Conservation (phyloP, 306 rosid genomes). For the Sicyos baderoa region DNA sequence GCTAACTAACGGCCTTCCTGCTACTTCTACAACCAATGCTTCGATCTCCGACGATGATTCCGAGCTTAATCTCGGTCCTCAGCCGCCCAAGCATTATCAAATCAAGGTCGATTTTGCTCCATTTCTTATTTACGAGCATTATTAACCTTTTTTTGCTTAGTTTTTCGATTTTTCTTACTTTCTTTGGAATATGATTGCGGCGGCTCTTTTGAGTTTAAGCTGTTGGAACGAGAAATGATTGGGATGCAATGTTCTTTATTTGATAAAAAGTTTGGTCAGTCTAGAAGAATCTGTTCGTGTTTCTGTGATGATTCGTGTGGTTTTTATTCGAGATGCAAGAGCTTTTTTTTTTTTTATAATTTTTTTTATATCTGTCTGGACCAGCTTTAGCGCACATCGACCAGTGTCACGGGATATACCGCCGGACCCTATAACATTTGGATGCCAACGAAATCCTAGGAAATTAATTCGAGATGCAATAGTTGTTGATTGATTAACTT, state of each 20-base stretch:
- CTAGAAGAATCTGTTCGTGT: not conserved
- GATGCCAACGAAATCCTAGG: too few species aligned
- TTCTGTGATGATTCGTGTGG: not conserved
- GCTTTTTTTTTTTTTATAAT: too few species aligned
- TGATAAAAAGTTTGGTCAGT: not conserved
- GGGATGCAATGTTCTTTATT: not conserved
- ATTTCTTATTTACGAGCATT: not conserved
- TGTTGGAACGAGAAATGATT: not conserved
- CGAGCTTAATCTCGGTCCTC: conserved; percentile 31
- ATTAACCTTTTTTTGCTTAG: not conserved
- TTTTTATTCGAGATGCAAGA: not conserved
- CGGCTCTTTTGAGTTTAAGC: not conserved
- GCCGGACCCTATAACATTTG: too few species aligned
- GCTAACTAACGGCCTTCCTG: conserved; percentile 25
- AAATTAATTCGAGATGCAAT: not conserved
- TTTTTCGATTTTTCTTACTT: not conserved
- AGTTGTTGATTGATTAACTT: not conserved
- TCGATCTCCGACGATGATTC: conserved; percentile 8
- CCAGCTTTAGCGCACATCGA: too few species aligned
- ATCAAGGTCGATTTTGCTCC: conserved; percentile 48
- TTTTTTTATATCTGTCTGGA: too few species aligned
- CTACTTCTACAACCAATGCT: conserved; percentile 23
- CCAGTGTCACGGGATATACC: too few species aligned
- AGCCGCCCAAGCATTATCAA: conserved; percentile 62
- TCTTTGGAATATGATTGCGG: not conserved